Percentiles rank a stretch among this genome's conserved stretches.
Conservation (phyloP, 2,329 filamentous ascomycete genomes). For the Xylariaceae sp. region DNA sequence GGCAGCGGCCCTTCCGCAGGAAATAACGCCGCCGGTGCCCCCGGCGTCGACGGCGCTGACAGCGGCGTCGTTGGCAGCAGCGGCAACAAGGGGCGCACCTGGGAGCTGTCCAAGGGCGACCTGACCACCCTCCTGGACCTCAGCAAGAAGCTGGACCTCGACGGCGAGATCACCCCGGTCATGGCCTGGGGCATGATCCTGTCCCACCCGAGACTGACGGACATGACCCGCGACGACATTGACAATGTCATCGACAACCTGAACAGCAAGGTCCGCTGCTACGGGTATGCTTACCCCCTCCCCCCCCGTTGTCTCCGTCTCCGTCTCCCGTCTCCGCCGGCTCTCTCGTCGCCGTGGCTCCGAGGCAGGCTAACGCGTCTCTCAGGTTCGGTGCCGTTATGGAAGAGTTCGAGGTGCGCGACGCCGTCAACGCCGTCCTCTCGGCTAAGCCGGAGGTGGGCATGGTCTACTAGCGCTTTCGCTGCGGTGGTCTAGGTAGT, state of each 20-base stretch:
- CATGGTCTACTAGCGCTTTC: background rate
- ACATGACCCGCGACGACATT: slow-evolving; percentile 63
- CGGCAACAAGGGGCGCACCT: slow-evolving; percentile 41
- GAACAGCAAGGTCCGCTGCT: slow-evolving; percentile 76
- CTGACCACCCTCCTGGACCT: slow-evolving; percentile 77
- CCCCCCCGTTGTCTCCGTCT: too few species aligned
- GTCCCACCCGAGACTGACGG: slow-evolving; percentile 58
- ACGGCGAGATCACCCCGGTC: slow-evolving; percentile 88
- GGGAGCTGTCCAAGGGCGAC: slow-evolving; percentile 69
- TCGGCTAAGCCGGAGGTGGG: slow-evolving; percentile 44
- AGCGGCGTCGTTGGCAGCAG: slow-evolving; percentile 22
- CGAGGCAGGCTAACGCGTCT: slow-evolving; percentile 9
- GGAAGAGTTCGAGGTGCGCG: slow-evolving; percentile 63
- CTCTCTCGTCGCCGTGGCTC: too few species aligned
- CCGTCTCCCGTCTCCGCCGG: background rate
- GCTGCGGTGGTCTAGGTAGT: too few species aligned
- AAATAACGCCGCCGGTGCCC: too few species aligned
- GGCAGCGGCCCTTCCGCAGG: slow-evolving; percentile 24
- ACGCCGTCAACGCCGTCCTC: slow-evolving; percentile 67
- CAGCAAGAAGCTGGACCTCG: slow-evolving; percentile 72
- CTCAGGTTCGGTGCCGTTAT: slow-evolving; percentile 56
- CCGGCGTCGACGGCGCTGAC: too few species aligned
- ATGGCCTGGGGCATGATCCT: slow-evolving; percentile 88
- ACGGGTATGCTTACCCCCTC: slow-evolving; percentile 67
- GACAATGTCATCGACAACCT: slow-evolving; percentile 65